Base-by-base conservation (phyloP, 164 flowering plant species). In the Sedum album region DNA sequence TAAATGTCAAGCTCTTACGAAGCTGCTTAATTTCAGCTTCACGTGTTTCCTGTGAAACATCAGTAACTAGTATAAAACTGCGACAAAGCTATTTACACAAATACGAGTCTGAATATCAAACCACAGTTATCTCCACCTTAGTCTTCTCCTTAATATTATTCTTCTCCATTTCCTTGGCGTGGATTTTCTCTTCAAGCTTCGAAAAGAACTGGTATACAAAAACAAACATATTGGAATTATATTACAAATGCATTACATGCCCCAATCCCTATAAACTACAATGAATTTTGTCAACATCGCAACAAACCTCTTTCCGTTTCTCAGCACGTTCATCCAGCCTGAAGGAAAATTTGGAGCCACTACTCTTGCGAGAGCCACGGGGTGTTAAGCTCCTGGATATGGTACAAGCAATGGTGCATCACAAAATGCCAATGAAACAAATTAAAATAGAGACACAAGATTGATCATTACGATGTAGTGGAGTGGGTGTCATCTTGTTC, bases 311-410 rank as follows among this genome's bases (percentile, higher is more conserved):
- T 76, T 82, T 91, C 38, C 97, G 70, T 70, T 81, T 91, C 67
- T 88, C 96, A 70, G 94, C 97, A 63, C 97, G 91, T 73, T 91
- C 94, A 23, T 82, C 86, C 82, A 82, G 77, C 75, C 94, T 84
- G 79, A 78, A 92, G 70, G 88, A 62, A 78, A 87, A 92, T 65
- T 80, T 87, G 68, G 85, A 70, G 20, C 73, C 73, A 71, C 78
- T 81, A 76, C 62, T 78, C 74, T 79, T 83, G 49, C 74, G 76
- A 33, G 49, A 69, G 20, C 81, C 79, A 75, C 78, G 75, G 31
- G 87, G 73, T 36, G 88, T 82, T 41, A 75, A 70, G 75, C 75
- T 82, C 66, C 85, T 85, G 78, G 48, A 65, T 18, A 65, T 51
- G 69, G 41, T 4, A n/a, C 2, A 4, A 67, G 68, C 30, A 5